A percentile compares a stretch with the other conserved stretches of the same genome.
These are phyloP conservation scores for Coniochaeta prunicola DNA, from an alignment of 2,329 filamentous ascomycete species.

Conservation along the genomic window DNA sequence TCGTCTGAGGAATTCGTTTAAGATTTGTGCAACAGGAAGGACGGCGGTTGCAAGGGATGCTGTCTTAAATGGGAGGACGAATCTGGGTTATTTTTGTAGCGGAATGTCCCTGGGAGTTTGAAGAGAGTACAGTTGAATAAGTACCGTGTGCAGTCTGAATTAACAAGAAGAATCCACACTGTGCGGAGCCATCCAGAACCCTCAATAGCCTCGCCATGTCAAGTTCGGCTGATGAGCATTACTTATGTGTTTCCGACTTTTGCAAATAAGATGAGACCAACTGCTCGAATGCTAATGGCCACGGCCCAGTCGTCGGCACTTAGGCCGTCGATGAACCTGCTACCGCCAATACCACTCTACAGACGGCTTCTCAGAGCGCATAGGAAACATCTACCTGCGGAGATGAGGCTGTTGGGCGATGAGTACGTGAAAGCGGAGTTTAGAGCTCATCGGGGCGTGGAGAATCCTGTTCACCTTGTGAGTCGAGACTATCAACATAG, in stretches of 20 bases:
- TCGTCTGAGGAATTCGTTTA: neutral
- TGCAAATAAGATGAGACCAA: neutral
- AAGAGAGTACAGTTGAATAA: too few species aligned
- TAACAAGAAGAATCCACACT: neutral
- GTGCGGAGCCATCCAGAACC: neutral
- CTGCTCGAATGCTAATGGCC: neutral
- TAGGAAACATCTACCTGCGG: conserved; percentile 64
- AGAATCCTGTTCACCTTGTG: conserved; percentile 90
- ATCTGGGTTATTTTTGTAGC: too few species aligned
- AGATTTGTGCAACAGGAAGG: too few species aligned
- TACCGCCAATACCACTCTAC: conserved; percentile 86
- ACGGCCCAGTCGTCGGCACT: neutral
- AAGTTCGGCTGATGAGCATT: neutral
- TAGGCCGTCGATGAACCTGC: conserved; percentile 33
- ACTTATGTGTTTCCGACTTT: neutral
- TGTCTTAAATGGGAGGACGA: too few species aligned
- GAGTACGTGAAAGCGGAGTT: conserved; percentile 94
- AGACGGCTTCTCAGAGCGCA: conserved; percentile 81
- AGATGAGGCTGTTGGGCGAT: conserved; percentile 79
- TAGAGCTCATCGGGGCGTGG: conserved; percentile 70
- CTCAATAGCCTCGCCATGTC: neutral
- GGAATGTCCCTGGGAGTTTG: too few species aligned
- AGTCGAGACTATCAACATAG: too few species aligned
- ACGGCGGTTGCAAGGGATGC: too few species aligned
- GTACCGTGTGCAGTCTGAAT: too few species aligned